Evolutionary conservation across 306 rosid species (phyloP), one percentile per base, ranked within the genome.

Genomic region (Inga oerstediana): DNA sequence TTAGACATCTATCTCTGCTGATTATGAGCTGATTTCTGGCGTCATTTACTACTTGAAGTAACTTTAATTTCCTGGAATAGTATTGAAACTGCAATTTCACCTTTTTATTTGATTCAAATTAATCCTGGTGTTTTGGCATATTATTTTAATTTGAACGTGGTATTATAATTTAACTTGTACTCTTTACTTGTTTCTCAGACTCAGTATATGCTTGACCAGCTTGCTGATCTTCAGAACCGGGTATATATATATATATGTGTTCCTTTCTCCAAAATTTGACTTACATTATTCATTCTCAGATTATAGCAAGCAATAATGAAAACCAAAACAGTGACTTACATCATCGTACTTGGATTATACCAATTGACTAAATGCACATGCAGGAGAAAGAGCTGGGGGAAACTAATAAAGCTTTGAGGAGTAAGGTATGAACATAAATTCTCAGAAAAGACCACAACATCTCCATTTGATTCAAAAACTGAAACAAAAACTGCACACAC

Each of bases 351-450:
- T 16, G 59, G n/a, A 15, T 52, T 52, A 52, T 37, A 68, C 51
- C 10, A 41, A 41, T 43, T 14, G 10, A 65, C 4, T 65, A 32
- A 65, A 14, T 32, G 20, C 41, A 30, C 34, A 15, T 69, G 88
- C 97, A 94, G 98, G 97, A 94, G 79, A 84, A 76, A 32, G 64
- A 82, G 81, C 93, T 93, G n/a, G 89, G 84, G 76, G 92, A 93
- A 86, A 89, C 92, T 46, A 93, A 91, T 81, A 84, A 68, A 56
- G 87, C 73, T 13, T 67, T 94, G 48, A 87, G 89, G 83, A 89
- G 67, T 68, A 87, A 91, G 98, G 98, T 94, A 22, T 4, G 10
- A 3, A 72, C 22, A 56, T 56, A 3, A 22, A 59, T 59, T 58
- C 15, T 22, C 51, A 62, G 37, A 51, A 14, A 75, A 34, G 32